A percentile compares a stretch with the other conserved stretches of the same genome.
Conservation (phyloP, 257 asterid genomes). For the Solanum medicagineum region DNA sequence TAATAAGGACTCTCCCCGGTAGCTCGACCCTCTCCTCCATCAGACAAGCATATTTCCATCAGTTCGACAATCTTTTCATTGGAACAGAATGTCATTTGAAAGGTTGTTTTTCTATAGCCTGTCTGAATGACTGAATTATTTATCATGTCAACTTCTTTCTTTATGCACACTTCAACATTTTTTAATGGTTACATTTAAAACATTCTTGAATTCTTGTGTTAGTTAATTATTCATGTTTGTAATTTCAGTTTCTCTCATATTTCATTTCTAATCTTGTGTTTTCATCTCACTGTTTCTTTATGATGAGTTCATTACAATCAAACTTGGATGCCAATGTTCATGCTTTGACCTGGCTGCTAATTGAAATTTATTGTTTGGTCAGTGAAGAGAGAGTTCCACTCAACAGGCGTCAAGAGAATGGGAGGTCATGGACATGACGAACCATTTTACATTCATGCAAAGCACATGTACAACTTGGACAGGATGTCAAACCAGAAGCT, state of each 20-base stretch:
- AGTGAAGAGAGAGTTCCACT: conserved; percentile 62
- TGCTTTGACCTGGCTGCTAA: neutral
- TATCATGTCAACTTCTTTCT: neutral
- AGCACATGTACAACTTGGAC: conserved; percentile 95
- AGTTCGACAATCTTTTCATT: neutral
- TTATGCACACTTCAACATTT: neutral
- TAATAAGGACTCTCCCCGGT: neutral
- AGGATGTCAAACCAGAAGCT: conserved; percentile 61
- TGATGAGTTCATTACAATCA: neutral
- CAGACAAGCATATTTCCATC: neutral
- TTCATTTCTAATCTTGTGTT: neutral
- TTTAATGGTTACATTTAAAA: neutral
- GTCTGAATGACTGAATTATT: neutral
- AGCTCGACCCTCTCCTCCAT: neutral
- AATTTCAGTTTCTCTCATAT: neutral
- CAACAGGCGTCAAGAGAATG: conserved; percentile 64
- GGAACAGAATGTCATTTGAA: neutral
- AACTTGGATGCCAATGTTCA: neutral
- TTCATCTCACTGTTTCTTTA: neutral
- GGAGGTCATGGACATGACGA: conserved; percentile 89
- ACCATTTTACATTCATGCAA: conserved; percentile 77
- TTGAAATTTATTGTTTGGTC: neutral
- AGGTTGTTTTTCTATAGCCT: neutral
- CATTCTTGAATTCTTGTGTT: neutral
- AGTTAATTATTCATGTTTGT: neutral